Conservation (phyloP, 805 yeast species). For the Suhomyces sp. region DNA sequence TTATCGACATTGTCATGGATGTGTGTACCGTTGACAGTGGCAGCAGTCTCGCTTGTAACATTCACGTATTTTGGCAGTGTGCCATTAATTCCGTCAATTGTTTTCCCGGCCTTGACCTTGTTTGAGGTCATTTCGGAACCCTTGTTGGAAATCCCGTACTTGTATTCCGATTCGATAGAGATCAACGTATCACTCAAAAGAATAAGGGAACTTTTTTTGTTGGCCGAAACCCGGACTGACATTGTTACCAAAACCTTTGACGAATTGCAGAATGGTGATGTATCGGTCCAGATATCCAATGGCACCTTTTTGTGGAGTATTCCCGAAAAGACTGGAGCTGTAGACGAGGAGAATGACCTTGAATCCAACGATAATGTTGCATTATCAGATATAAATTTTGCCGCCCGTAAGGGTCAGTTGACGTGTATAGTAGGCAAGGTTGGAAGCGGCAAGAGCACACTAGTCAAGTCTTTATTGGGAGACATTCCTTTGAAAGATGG, state of each 20-base stretch:
- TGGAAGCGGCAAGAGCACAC: slow-evolving; percentile 65
- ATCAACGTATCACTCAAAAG: slow-evolving; percentile 56
- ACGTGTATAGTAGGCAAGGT: slow-evolving; percentile 65
- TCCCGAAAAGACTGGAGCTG: slow-evolving; percentile 6
- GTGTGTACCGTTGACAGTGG: slow-evolving; percentile 62
- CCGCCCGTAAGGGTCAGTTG: slow-evolving; percentile 51
- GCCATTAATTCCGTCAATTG: slow-evolving; percentile 65
- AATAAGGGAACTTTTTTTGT: slow-evolving; percentile 44
- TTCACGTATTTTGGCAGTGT: slow-evolving; percentile 42
- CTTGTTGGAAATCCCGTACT: slow-evolving; percentile 54
- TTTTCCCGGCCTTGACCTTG: slow-evolving; percentile 64
- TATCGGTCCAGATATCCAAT: slow-evolving; percentile 43
- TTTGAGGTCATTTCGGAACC: slow-evolving; percentile 59
- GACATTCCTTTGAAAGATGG: slow-evolving; percentile 40
- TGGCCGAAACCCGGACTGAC: slow-evolving; percentile 31
- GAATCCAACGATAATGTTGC: slow-evolving; percentile 21
- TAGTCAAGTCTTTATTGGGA: slow-evolving; percentile 54
- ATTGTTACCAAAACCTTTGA: slow-evolving; percentile 18
- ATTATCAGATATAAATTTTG: slow-evolving; percentile 45
- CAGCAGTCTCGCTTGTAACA: slow-evolving; percentile 57
- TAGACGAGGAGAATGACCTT: slow-evolving; percentile 12
- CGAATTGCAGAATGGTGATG: slow-evolving; percentile 19
- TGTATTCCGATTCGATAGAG: slow-evolving; percentile 55
- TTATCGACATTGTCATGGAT: slow-evolving; percentile 60
- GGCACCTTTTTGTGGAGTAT: slow-evolving; percentile 53